Base-by-base conservation (phyloP, 768 basidiomycete species). In the Pulveroboletus frians region DNA sequence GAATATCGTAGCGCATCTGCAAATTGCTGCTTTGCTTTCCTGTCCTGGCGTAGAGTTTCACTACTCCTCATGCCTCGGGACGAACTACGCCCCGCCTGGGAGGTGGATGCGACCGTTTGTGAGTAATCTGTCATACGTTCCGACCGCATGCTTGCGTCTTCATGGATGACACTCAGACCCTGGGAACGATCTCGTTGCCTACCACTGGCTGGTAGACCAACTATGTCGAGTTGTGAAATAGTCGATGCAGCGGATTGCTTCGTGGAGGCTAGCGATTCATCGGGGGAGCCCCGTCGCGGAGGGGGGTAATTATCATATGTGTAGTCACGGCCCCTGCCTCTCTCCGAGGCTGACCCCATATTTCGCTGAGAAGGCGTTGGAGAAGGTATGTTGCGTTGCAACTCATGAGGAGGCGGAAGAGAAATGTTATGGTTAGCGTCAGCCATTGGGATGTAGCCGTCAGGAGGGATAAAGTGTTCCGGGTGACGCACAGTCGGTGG, bases 401-500 rank as follows among this genome's bases (percentile, higher is more conserved):
- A 51, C 49, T 73, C 78, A 47, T 79, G 75, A 1, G 80, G 80
- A 17, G 78, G 73, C 5, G 77, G 78, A n/a, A 80, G 64, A 5
- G 62, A 51, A 15, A 78, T 77, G 17, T 66, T 60, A 9, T 68
- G 66, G 48, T 73, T 66, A 0, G 66, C 49, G 13, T 68, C 73
- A 32, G 51, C 73, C 39, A n/a, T 69, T 0, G 80, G 79, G 46
- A 81, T 77, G 49, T 67, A 80, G 5, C 68, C 70, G n/a, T 80
- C 79, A 0, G 76, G 77, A 7, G 71, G 77, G 9, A 74, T 41
- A 9, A 64, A 51, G 11, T 69, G 55, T 2, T 59, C 63, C n/a
- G 54, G 14, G 14, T 38, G 53, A 13, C 42, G 57, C 2, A 50
- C 43, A 23, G 48, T 44, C 9, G 50, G 50, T 2, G 45, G 52